A percentile compares a stretch with the other conserved stretches of the same genome.
phyloP scores from a whole-genome alignment of 441 rosid genomes.

The Biscutella laevigata region DNA sequence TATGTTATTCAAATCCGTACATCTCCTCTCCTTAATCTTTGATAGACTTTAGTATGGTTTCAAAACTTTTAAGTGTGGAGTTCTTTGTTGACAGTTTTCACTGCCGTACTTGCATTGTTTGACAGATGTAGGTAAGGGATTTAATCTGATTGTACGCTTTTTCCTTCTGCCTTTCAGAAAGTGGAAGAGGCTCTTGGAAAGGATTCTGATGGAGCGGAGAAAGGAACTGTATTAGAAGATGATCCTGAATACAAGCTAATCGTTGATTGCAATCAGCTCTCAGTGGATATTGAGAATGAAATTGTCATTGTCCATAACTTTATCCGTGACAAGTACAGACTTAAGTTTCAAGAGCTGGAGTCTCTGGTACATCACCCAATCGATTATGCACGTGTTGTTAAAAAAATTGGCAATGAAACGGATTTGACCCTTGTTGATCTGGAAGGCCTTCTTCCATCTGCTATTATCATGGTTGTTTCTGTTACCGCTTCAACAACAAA shows the following conservation, averaged over 20 bases:
- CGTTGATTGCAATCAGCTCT: constrained; percentile 79
- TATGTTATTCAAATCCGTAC: no score
- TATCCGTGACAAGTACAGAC: constrained; percentile 72
- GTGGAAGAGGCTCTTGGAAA: constrained; percentile 69
- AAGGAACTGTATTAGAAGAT: constrained; percentile 68
- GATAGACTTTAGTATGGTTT: no score
- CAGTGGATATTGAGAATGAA: constrained; percentile 84
- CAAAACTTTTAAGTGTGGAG: no score
- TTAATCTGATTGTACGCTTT: no score
- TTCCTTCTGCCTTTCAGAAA: no score
- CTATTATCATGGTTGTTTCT: constrained; percentile 84
- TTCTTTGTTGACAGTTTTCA: no score
- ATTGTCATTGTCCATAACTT: constrained; percentile 76
- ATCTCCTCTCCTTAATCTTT: no score
- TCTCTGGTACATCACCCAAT: constrained; percentile 81
- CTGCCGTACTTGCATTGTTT: no score
- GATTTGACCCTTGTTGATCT: constrained; percentile 78
- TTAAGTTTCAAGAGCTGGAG: constrained; percentile 87
- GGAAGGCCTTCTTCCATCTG: constrained; percentile 73
- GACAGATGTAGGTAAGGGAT: no score
- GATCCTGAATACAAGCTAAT: constrained; percentile 89
- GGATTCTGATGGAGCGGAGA: constrained; percentile 43
- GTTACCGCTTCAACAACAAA: constrained; percentile 84
- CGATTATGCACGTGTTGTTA: constrained; percentile 85
- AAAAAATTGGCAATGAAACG: constrained; percentile 74